Base-by-base conservation (phyloP, 768 basidiomycete genomes). In the Porphyrellus cyaneotinctus region DNA sequence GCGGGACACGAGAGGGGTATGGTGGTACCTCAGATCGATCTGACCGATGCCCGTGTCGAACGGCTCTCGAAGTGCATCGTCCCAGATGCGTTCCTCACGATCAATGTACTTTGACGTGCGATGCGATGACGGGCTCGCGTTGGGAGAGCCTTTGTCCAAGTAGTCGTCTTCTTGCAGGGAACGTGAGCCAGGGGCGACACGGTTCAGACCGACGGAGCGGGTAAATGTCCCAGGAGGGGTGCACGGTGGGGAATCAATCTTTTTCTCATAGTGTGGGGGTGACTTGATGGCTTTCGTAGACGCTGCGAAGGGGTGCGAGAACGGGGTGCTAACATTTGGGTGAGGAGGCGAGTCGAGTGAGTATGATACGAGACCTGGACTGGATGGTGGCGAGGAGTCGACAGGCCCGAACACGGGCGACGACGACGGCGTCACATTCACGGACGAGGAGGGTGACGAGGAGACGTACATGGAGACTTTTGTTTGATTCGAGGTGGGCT, bases 271-370 rank as follows among this genome's bases (percentile, higher is more conserved):
- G 13, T 72, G 59, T 4, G 75, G 76, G 24, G 71, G 76, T 5
- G 60, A 60, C 59, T 73, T 74, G 26, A 59, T 70, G 4, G 77
- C 74, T 50, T 79, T 80, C 4, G 77, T 76, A 1, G 83, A 82
- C 0, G 76, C 85, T 13, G 86, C 81, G 48, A 83, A 80, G 0
- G 84, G 84, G 58, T 87, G 66, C 53, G 57, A 51, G 23, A 65
- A 54, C 7, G 54, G 38, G 14, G 14, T 23, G 33, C 44, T 50
- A n/a, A 22, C 17, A 17, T 43, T 28, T 2, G 59, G 46, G 15
- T 55, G 58, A 54, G 41, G 71, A 64, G 36, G 75, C 63, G 38
- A 72, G 67, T 55, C 59, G 65, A 70, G 47, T 55, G 70, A 59
- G 30, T 47, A 64, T 2, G 53, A 64, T 15, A 28, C 64, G 41